Base-by-base conservation (phyloP, 768 basidiomycete species). In the Suillus subaureus region DNA sequence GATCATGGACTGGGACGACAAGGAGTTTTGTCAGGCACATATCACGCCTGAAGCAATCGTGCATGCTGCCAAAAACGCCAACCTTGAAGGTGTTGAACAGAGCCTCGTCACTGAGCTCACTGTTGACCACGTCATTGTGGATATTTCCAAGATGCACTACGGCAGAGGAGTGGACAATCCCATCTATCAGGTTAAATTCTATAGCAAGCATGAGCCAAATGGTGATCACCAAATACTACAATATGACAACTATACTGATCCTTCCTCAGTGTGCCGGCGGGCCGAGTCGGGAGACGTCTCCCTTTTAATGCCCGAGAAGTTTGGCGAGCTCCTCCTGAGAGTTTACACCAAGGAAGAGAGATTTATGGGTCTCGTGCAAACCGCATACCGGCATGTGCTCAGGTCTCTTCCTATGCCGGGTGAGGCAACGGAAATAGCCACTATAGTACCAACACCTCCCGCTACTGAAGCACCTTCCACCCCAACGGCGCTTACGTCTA, bases 151-250 rank as follows among this genome's bases (percentile, higher is more conserved):
- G n/a, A 82, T 94, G 82, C 93, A 94, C 72, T 89, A 91, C 70
- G 93, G 93, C 4, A 91, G 90, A 87, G 80, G 84, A 68, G 85
- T 86, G 52, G 74, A 79, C 67, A 92, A 91, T 69, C 93, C 93
- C 1, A 71, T 94, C 55, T 83, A 89, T 54, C 82, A 77, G 18
- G 85, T 93, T 62, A 86, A 82, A 72, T 95, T 94, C 71, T 94
- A 93, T 70, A 86, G 87, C 0, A 93, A 93, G 74, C 78, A 80
- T 16, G 80, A 83, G 21, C 85, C 85, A 0, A 75, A 88, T 64
- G 70, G 91, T 93, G 70, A 65, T 82, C 74, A 12, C n/a, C 2
- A 1, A 21, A 7, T 61, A 62, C 21, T 4, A 4, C 4, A 23
- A 13, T 57, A 7, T 15, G 31, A 21, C 16, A 58, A 13, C n/a